Evolutionary conservation across 768 basidiomycete genomes (phyloP), one percentile per base, ranked within the genome.

Genomic region (Boletus huronensis): DNA sequence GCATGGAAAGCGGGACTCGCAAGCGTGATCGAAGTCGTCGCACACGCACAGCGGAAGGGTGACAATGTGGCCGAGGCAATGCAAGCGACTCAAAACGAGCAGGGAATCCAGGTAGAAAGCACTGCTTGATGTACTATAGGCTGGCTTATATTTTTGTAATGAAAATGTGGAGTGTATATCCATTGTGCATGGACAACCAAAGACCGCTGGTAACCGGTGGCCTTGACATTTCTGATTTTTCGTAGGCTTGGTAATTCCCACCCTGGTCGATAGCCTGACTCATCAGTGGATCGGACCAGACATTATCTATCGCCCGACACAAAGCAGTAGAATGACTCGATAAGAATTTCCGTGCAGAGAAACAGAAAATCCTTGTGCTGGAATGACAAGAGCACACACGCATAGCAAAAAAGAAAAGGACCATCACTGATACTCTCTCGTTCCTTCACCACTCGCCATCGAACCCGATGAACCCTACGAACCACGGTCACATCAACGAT

Each of bases 1-100:
- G 79, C 82, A 29, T 94, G 91, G 90, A 90, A 90, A 69, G 69
- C 82, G 0, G 86, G 87, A 9, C 75, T 92, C 40, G 76, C 79
- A 16, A 75, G 81, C 46, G 84, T 93, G 26, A 71, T 90, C 53
- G 88, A 89, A 32, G 84, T 90, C 38, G 80, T 92, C 48, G 76
- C 79, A 40, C 74, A 73, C 28, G 82, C 86, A 16, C 78, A 79
- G 61, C 79, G 71, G 63, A 75, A 53, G 50, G 69, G 68, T 8
- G 61, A 61, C 1, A 58, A 48, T 40, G 56, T 63, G 16, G 57
- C 40, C 2, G 69, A 68, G 21, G 57, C 47, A 0, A 52, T 63
- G 5, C 68, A 72, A 39, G 58, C 57, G 4, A 55, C 58, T 19
- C 64, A 64, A 47, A 58, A 38, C 38, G 64, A 64, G 21, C 65